A percentile compares a stretch with the other conserved stretches of the same genome.
Evolutionary conservation across 2,329 filamentous ascomycete genomes (phyloP).

Genomic region (Colletotrichum eleusines): DNA sequence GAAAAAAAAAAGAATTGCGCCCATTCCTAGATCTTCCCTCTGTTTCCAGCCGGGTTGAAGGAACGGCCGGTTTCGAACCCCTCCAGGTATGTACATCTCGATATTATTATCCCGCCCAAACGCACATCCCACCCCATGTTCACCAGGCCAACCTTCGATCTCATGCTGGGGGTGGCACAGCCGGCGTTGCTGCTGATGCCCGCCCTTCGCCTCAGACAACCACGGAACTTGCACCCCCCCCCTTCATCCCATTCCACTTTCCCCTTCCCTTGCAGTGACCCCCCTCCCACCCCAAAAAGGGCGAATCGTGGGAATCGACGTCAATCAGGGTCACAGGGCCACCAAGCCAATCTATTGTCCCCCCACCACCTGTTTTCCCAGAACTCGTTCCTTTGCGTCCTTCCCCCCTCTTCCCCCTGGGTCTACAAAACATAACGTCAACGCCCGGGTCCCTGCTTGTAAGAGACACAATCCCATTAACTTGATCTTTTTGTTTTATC

Average conservation of each 20-base stretch:
- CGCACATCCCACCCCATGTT: slow-evolving; percentile 9
- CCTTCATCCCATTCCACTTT: slow-evolving; percentile 27
- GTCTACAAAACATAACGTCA: slow-evolving; percentile 38
- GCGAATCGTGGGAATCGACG: slow-evolving; percentile 41
- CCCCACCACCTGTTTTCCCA: slow-evolving; percentile 41
- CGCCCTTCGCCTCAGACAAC: slow-evolving; percentile 24
- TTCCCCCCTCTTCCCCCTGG: slow-evolving; percentile 24
- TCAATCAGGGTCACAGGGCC: slow-evolving; percentile 40
- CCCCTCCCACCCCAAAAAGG: slow-evolving; percentile 27
- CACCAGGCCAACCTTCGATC: slow-evolving; percentile 1
- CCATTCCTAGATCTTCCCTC: slow-evolving; percentile 23
- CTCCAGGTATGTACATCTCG: slow-evolving; percentile 39
- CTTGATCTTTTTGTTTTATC: slow-evolving; percentile 8
- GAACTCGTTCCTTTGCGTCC: slow-evolving; percentile 18
- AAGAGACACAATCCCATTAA: slow-evolving; percentile 25
- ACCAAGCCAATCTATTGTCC: slow-evolving; percentile 39
- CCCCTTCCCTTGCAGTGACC: slow-evolving; percentile 39
- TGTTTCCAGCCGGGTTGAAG: neutral
- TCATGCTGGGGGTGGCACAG: slow-evolving; percentile 12
- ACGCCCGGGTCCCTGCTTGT: slow-evolving; percentile 32
- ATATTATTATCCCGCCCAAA: slow-evolving; percentile 27
- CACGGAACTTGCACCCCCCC: slow-evolving; percentile 29
- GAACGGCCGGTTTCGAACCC: slow-evolving; percentile 5
- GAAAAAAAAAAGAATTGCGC: neutral
- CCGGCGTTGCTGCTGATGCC: slow-evolving; percentile 13